Base-by-base conservation (phyloP, 805 yeast genomes). In the Yamadazyma takamatsuzukensis region DNA sequence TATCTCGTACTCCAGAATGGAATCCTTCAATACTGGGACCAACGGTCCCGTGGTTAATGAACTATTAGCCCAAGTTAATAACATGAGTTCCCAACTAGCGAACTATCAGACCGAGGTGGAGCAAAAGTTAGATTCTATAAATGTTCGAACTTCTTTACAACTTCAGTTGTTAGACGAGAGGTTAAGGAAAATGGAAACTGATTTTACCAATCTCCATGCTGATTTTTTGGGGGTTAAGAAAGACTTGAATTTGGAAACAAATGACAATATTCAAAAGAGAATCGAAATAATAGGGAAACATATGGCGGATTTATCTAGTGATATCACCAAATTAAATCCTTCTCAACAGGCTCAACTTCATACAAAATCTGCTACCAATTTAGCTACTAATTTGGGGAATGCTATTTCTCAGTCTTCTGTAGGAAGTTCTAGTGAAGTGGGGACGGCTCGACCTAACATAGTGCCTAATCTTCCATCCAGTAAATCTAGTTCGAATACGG, bases 61-160 rank as follows among this genome's bases (percentile, higher is more conserved):
- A 26, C 27, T 48, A 14, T 45, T 34, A 18, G 13, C 44, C 24
- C 45, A 45, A 36, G 18, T 51, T 5, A 34, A 34, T 21, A 48
- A 40, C 24, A 32, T 52, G 18, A 41, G 33, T 33, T 35, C 37
- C 21, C 44, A 45, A 15, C 39, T 51, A 23, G 32, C 18, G n/a
- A 33, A 34, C 15, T 43, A 49, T 39, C 51, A 47, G 30, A 33
- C 23, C 16, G 41, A 37, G 17, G 47, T 41, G 18, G 47, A 45
- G 32, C 47, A 50, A 28, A 51, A 48, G 25, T 34, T 54, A 18
- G 50, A 51, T 21, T 42, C 47, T 23, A 22, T 54, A n/a, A 45
- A 40, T 26, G 38, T 44, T 25, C 28, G 32, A 7, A 29, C 34
- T 12, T 34, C 41, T 4, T 33, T 42, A 21, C 43, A 42, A 21